phyloP scores from a whole-genome alignment of 495 filamentous ascomycete genomes.

The Tuber melanosporum region DNA sequence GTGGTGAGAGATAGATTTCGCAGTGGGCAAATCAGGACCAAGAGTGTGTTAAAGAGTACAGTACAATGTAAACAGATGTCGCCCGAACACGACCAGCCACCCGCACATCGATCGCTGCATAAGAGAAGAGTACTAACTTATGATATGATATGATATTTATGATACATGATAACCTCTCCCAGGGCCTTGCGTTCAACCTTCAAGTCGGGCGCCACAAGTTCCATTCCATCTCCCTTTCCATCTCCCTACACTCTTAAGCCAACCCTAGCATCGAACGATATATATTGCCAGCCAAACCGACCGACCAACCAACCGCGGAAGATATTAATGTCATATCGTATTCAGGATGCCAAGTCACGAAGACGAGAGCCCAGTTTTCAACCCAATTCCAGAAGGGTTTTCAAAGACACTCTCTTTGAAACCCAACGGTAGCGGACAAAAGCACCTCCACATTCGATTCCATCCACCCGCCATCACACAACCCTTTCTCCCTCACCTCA shows the following conservation, averaged over 20 bases:
- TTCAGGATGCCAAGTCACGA: background rate
- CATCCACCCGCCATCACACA: background rate
- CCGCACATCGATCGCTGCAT: background rate
- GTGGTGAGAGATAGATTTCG: too few relatives aligned
- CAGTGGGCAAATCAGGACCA: too few relatives aligned
- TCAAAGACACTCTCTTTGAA: background rate
- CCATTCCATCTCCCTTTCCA: background rate
- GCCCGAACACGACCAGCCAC: too few relatives aligned
- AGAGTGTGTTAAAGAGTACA: too few relatives aligned
- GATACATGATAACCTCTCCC: background rate
- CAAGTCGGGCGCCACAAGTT: background rate
- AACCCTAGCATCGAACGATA: background rate
- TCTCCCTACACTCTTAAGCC: background rate
- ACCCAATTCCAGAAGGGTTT: background rate
- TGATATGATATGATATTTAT: too few relatives aligned
- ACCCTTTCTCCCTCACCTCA: background rate
- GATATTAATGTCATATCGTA: background rate
- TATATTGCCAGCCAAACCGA: background rate
- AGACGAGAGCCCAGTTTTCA: background rate
- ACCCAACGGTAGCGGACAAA: background rate
- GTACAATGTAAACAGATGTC: background rate
- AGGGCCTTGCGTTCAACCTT: background rate
- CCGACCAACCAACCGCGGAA: background rate
- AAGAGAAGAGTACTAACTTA: too few relatives aligned
- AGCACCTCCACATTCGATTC: background rate